Conservation (phyloP, 768 basidiomycete species). For the Hortiboletus flavorubellus region DNA sequence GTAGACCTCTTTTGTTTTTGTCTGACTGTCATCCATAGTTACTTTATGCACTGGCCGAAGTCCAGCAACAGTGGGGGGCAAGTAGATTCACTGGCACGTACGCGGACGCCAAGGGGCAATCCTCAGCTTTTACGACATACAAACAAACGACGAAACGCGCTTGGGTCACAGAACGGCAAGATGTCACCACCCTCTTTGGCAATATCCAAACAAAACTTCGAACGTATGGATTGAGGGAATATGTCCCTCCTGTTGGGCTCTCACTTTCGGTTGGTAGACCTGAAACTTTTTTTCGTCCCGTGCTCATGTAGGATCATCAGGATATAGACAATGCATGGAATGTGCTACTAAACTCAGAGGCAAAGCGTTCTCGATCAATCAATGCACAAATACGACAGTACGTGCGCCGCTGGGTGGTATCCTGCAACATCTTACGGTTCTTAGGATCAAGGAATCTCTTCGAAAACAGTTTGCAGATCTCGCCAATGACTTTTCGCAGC, state of each 20-base stretch:
- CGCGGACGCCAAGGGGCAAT: conserved; percentile 73
- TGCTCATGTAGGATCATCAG: conserved; percentile 24
- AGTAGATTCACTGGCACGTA: conserved; percentile 72
- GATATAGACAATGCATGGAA: conserved; percentile 83
- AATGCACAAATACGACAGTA: conserved; percentile 89
- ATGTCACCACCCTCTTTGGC: conserved; percentile 81
- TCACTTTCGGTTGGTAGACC: conserved; percentile 46
- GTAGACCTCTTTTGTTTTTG: not conserved
- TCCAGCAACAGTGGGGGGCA: conserved; percentile 68
- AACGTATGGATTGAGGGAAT: conserved; percentile 86
- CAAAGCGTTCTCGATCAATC: conserved; percentile 71
- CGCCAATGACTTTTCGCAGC: conserved; percentile 73
- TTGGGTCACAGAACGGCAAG: conserved; percentile 90
- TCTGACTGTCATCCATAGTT: conserved; percentile 40
- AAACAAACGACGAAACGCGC: conserved; percentile 81
- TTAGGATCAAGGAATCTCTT: conserved; percentile 77
- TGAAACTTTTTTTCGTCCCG: not conserved
- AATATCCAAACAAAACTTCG: conserved; percentile 92
- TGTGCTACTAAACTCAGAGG: conserved; percentile 68
- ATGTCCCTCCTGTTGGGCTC: conserved; percentile 73
- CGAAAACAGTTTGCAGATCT: conserved; percentile 74
- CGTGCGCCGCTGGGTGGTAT: conserved; percentile 27
- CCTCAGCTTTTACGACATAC: conserved; percentile 69
- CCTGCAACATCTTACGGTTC: not conserved
- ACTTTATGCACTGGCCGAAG: conserved; percentile 60